Evolutionary conservation across 495 filamentous ascomycete species (phyloP), one percentile per base, ranked within the genome.

Genomic region (Bacidia rubella): DNA sequence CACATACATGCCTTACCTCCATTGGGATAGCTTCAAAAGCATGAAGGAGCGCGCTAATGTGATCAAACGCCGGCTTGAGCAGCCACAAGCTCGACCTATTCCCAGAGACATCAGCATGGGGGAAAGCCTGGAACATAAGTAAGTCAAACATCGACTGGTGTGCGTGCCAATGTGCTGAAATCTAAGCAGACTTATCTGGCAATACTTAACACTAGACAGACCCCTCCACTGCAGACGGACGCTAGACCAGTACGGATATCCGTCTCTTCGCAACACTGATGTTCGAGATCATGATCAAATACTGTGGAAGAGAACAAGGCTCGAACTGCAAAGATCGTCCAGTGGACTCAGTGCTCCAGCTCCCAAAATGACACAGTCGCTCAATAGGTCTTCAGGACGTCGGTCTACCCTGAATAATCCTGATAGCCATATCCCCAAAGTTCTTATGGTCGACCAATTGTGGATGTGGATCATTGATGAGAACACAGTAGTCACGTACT

Each of bases 381-480:
- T 15, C 29, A 35, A 35, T n/a, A n/a, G n/a, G 29, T 15, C 29
- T 7, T 7, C 15, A 15, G 29, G 15, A 7, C 5, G 5, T 15
- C 47, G 38, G 23, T 38, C 26, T 26, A 25, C 17, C 19, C 17
- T 20, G 10, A 26, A n/a, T 0, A 23, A 2, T 4, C 10, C 47
- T 2, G 26, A 50, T 0, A 19, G 12, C 23, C 47, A 50, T 17
- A 38, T n/a, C 19, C 39, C 59, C 0, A 80, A 81, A 56, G 73
- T 83, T 15, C 66, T 84, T 11, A 83, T 84, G 80, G 79, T 85
- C 7, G 80, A 84, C 54, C 79, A 83, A 54, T 66, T 85, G 3
- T 84, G 81, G 81, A 61, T 83, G 0, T 85, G 79, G 78, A 75
- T 80, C 12, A 72, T 82, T 4, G 73, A 82, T 41, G 54, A 27